These are phyloP conservation scores for Dioscorea dumetorum DNA, from an alignment of 106 monocot genomes.

Conservation along the genomic window DNA sequence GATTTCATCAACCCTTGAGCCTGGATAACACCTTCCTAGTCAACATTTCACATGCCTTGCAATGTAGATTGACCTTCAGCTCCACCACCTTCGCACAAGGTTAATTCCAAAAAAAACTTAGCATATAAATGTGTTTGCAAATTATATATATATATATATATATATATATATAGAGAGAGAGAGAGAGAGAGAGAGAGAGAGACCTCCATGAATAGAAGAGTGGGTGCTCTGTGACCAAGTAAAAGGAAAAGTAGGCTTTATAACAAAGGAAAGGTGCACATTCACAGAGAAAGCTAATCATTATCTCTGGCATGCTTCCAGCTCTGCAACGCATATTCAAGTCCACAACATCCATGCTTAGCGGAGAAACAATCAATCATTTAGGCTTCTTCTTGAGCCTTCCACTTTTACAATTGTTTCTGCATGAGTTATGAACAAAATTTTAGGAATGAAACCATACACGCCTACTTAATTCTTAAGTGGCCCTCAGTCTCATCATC, in stretches of 20 bases:
- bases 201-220: background rate
- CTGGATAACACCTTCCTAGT: slow-evolving; percentile 2
- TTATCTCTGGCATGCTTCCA: background rate
- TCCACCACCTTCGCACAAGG: slow-evolving; percentile 1
- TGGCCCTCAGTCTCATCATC: no score
- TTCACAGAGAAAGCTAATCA: background rate
- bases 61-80: slow-evolving; percentile 13
- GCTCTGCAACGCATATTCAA: background rate
- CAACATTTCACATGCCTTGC: slow-evolving; percentile 17
- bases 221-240: background rate
- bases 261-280: background rate
- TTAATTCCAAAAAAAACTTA: background rate
- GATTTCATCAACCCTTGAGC: slow-evolving; percentile 1
- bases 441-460: background rate
- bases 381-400: background rate
- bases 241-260: background rate
- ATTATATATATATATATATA: background rate
- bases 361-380: background rate
- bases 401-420: background rate
- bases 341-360: background rate
- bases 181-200: slow-evolving; percentile 11
- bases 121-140: background rate
- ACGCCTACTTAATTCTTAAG: background rate
- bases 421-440: background rate
- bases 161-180: background rate